These are phyloP conservation scores for Domatiomyces catenatus DNA, from an alignment of 2,329 filamentous ascomycete genomes.

Conservation along the genomic window DNA sequence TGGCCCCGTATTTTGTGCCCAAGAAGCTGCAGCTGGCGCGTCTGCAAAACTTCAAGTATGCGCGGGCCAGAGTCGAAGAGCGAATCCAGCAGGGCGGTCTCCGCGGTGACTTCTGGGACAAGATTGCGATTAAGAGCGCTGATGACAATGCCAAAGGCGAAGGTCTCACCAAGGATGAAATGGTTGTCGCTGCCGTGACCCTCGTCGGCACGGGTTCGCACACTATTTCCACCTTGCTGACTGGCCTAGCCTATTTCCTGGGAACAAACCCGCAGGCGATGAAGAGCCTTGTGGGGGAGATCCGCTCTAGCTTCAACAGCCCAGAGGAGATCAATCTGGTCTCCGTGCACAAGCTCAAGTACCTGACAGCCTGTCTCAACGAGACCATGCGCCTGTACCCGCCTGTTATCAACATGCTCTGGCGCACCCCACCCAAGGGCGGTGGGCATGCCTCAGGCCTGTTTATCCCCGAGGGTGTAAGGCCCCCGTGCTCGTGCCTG, in stretches of 20 bases:
- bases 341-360: slow-evolving; percentile 20
- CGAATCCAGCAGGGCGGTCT: too few relatives aligned
- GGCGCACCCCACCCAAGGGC: too few relatives aligned
- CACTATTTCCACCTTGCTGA: slow-evolving; percentile 32
- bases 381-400: slow-evolving; percentile 32
- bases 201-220: slow-evolving; percentile 30
- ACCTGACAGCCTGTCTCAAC: slow-evolving; percentile 29
- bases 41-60: too few relatives aligned
- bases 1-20: not conserved
- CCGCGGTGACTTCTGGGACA: too few relatives aligned
- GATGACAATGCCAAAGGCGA: not conserved
- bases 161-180: slow-evolving; percentile 19
- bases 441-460: too few relatives aligned
- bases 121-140: too few relatives aligned
- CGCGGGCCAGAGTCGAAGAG: too few relatives aligned
- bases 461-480: too few relatives aligned
- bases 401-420: slow-evolving; percentile 10
- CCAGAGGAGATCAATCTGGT: slow-evolving; percentile 27
- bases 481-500: too few relatives aligned
- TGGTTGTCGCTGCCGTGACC: slow-evolving; percentile 21
- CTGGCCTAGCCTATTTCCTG: slow-evolving; percentile 29
- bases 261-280: slow-evolving; percentile 21
- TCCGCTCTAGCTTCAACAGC: slow-evolving; percentile 24
- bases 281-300: slow-evolving; percentile 24
- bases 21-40: not conserved